These are phyloP conservation scores for Suillus ampliporus DNA, from an alignment of 768 basidiomycete species.

Conservation along the genomic window DNA sequence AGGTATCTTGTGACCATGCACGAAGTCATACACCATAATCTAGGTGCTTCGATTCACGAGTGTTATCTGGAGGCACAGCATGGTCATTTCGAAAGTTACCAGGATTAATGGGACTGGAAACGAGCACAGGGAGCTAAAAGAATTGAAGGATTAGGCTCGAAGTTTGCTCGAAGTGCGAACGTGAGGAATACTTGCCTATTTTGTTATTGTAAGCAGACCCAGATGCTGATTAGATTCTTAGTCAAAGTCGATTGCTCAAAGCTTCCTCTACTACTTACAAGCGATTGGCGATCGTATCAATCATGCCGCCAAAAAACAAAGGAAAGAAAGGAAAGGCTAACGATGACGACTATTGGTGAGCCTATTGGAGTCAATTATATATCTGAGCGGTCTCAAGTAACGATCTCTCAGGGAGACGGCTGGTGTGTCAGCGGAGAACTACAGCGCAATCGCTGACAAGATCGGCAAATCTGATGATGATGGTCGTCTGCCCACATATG, in stretches of 20 bases:
- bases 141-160: too few species aligned
- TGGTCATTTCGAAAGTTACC: too few species aligned
- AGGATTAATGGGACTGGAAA: background rate
- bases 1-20: slow-evolving; percentile 42
- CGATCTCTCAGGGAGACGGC: slow-evolving; percentile 60
- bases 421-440: slow-evolving; percentile 59
- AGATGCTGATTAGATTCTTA: slow-evolving; percentile 1
- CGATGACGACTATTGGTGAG: slow-evolving; percentile 83
- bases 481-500: slow-evolving; percentile 48
- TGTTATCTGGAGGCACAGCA: background rate
- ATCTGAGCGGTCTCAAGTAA: slow-evolving; percentile 19
- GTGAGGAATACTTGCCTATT: slow-evolving; percentile 1
- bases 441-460: slow-evolving; percentile 35
- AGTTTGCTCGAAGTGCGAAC: background rate
- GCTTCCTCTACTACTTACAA: background rate
- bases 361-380: slow-evolving; percentile 21
- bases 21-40: slow-evolving; percentile 36
- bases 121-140: background rate
- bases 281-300: slow-evolving; percentile 5
- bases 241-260: background rate
- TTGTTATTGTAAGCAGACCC: background rate
- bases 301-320: slow-evolving; percentile 67
- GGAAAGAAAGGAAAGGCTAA: slow-evolving; percentile 88
- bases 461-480: slow-evolving; percentile 48
- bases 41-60: background rate